Evolutionary conservation across 176 grass and related monocot species (phyloP), one percentile per base, ranked within the genome.

Genomic region (Hordeum marinum): DNA sequence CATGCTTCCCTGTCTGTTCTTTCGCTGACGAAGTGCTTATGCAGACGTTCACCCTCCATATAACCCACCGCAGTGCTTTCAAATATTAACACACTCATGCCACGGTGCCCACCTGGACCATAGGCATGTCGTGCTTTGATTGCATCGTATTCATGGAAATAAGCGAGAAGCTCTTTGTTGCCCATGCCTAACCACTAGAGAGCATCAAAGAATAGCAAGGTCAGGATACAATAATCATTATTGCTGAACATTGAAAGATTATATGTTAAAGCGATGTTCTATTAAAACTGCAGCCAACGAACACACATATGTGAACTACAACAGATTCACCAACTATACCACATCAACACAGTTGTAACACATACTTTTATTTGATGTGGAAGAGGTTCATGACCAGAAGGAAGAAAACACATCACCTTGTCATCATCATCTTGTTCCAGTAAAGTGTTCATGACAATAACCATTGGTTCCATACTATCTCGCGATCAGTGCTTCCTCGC

Each of bases 381-480:
- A 42, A 72, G 35, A 69, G 12, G 21, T 43, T 72, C 37, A 25
- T 13, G 6, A 85, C 23, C n/a, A 29, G 84, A 57, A 67, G 41
- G 46, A 7, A 72, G 31, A 82, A 89, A 76, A 63, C 43, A 7
- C 11, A 13, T 67, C 34, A 99, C 96, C 96, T 85, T 99, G n/a
- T 89, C 88, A 87, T 88, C 88, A 0, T 94, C 93, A 63, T 94
- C 88, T 62, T 90, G 67, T 55, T 95, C 93, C 70, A 98, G 63
- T 4, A 63, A 71, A 10, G 96, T 98, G 75, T 98, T 98, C 91
- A 87, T 96, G 42, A 98, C 88, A 85, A 96, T 79, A 81, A 98
- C 91, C 86, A 98, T 98, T 37, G 96, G 96, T 65, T 93, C 96
- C 96, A 98, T 12, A 98, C 86, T 63, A 98, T 98, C 59, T 87